These are phyloP conservation scores for Pestalotiopsis sp. DNA, from an alignment of 2,329 filamentous ascomycete species.

Conservation along the genomic window DNA sequence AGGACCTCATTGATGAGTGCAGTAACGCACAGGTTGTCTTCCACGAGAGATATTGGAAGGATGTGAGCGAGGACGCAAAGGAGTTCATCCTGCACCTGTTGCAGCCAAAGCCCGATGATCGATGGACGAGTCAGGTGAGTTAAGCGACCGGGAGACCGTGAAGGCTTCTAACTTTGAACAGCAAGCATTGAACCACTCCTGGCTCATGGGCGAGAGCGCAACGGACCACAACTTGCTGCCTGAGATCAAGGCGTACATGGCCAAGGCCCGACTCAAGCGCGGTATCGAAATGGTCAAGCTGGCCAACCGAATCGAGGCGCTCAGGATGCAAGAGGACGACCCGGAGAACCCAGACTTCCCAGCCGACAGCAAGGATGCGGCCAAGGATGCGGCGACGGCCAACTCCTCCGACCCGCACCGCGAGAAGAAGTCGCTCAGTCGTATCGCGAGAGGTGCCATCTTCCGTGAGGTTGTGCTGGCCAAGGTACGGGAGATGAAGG, in stretches of 20 bases:
- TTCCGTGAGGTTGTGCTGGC: constrained; percentile 94
- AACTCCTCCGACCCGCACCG: constrained; percentile 21
- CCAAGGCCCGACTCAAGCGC: constrained; percentile 85
- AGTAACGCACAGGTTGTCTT: constrained; percentile 83
- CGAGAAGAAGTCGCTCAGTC: constrained; percentile 46
- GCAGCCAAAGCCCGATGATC: constrained; percentile 74
- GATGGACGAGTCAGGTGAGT: constrained; percentile 76
- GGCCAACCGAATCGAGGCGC: constrained; percentile 89
- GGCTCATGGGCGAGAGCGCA: constrained; percentile 89
- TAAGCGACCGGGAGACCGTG: background rate
- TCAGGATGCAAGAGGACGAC: constrained; percentile 91
- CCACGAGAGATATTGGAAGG: constrained; percentile 98
- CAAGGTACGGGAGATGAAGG: constrained; percentile 91
- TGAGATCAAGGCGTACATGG: constrained; percentile 93
- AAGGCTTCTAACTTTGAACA: constrained; percentile 32
- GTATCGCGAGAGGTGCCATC: constrained; percentile 67
- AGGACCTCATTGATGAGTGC: constrained; percentile 94
- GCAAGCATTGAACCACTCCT: constrained; percentile 79
- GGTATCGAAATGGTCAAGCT: constrained; percentile 97
- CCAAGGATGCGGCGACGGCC: constrained; percentile 43
- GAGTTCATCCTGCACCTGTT: constrained; percentile 86
- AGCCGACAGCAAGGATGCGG: constrained; percentile 61
- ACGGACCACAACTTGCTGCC: constrained; percentile 96
- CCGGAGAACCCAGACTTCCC: constrained; percentile 75
- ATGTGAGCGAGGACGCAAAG: constrained; percentile 94